phyloP scores from a whole-genome alignment of 2,329 filamentous ascomycete species.

The Xylariaceae sp. region DNA sequence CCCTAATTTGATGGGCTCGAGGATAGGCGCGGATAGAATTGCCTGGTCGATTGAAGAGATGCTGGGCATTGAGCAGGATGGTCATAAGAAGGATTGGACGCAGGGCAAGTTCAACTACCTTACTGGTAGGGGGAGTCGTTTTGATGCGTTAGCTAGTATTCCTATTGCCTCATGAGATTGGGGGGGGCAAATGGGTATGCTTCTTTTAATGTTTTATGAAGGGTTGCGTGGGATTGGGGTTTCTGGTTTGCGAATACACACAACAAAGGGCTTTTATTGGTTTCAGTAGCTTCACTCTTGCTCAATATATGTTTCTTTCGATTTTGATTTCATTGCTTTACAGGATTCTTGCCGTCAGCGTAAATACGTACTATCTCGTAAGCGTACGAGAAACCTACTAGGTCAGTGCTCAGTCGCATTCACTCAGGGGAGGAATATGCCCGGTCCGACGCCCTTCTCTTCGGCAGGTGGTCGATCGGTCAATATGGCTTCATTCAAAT shows the following conservation, averaged over 20 bases:
- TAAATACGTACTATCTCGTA: too few relatives aligned
- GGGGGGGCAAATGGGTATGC: neutral
- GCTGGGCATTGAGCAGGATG: constrained; percentile 34
- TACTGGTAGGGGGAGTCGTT: constrained; percentile 39
- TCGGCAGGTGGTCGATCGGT: too few relatives aligned
- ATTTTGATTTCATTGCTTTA: neutral
- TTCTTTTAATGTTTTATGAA: too few relatives aligned
- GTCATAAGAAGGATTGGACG: constrained; percentile 15
- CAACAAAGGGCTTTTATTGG: too few relatives aligned
- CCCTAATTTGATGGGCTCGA: constrained; percentile 67
- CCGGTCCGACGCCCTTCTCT: too few relatives aligned
- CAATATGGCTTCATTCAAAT: too few relatives aligned
- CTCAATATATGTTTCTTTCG: neutral
- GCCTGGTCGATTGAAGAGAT: constrained; percentile 64
- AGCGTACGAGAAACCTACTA: too few relatives aligned
- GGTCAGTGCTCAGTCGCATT: too few relatives aligned
- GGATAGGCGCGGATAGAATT: constrained; percentile 67
- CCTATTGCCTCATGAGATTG: neutral
- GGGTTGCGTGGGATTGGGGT: too few relatives aligned
- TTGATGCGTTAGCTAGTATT: constrained; percentile 28
- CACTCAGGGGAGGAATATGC: too few relatives aligned
- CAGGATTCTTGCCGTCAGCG: neutral
- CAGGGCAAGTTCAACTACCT: constrained; percentile 31
- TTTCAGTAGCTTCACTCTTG: neutral
- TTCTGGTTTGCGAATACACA: too few relatives aligned